Evolutionary conservation across 202 grass and related monocot species (phyloP).

Genomic region (Panicum hallii): DNA sequence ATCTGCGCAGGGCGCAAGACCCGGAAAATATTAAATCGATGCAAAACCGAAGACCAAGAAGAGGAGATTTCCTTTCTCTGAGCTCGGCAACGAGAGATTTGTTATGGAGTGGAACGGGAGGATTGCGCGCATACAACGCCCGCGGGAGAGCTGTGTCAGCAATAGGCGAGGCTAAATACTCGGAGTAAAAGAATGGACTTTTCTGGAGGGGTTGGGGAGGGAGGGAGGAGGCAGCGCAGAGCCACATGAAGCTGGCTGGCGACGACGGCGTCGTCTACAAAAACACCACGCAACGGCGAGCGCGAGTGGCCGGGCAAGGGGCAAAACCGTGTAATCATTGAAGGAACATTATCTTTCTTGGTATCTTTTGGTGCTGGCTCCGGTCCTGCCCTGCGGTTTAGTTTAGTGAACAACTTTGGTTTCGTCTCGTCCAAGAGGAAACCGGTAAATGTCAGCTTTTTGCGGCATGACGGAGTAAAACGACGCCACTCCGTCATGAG

Average conservation of each 20-base stretch:
- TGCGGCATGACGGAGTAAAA: conserved; percentile 26
- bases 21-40: background rate
- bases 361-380: conserved; percentile 33
- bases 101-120: background rate
- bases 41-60: background rate
- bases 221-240: conserved; percentile 33
- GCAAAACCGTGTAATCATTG: conserved; percentile 55
- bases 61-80: background rate
- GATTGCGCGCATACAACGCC: conserved; percentile 19
- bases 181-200: conserved; percentile 36
- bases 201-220: conserved; percentile 27
- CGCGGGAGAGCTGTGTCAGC: conserved; percentile 31
- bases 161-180: conserved; percentile 40
- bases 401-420: conserved; percentile 29
- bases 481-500: background rate
- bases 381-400: conserved; percentile 2
- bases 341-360: conserved; percentile 42
- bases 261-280: conserved; percentile 57
- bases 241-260: conserved; percentile 58
- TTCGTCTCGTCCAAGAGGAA: conserved; percentile 48
- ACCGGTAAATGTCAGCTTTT: conserved; percentile 52
- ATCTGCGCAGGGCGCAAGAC: conserved; percentile 6
- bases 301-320: conserved; percentile 30
- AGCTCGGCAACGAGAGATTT: background rate
- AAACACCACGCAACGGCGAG: conserved; percentile 58